These are phyloP conservation scores for Sugiyamaella paludigena DNA, from an alignment of 1,139 yeast species.

Conservation along the genomic window DNA sequence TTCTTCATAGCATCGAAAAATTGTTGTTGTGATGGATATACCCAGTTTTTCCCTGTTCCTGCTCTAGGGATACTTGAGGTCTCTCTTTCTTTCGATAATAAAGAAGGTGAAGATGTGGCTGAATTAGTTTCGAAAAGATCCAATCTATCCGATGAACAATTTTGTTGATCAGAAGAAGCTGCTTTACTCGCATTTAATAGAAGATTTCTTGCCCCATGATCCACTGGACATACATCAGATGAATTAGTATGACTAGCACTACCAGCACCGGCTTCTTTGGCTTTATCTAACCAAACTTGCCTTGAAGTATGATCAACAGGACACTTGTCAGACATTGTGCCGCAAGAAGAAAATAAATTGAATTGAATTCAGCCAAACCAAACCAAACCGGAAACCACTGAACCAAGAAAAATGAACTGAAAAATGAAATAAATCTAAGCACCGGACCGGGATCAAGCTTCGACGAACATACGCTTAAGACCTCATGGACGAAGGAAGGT, in stretches of 20 bases:
- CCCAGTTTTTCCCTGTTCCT: constrained; percentile 62
- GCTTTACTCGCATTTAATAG: constrained; percentile 37
- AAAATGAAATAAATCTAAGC: no score
- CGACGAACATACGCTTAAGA: no score
- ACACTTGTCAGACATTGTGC: constrained; percentile 25
- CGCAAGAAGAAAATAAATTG: background rate
- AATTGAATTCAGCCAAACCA: background rate
- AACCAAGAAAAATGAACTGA: no score
- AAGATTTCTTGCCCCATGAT: constrained; percentile 53
- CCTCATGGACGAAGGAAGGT: no score
- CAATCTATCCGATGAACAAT: constrained; percentile 33
- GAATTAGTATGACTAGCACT: constrained; percentile 38
- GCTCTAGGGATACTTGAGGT: constrained; percentile 85
- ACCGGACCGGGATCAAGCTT: background rate
- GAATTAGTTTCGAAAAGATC: constrained; percentile 37
- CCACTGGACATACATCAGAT: constrained; percentile 60
- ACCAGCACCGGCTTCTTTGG: constrained; percentile 10
- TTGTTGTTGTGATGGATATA: constrained; percentile 93
- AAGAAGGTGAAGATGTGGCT: constrained; percentile 36
- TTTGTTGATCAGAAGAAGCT: constrained; percentile 17
- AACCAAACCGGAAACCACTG: no score
- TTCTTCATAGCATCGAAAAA: constrained; percentile 92
- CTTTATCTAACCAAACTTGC: constrained; percentile 27
- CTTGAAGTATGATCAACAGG: constrained; percentile 38
- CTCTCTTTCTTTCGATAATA: constrained; percentile 55